Evolutionary conservation across 257 asterid genomes (phyloP).

Genomic region (Primulina eburnea): DNA sequence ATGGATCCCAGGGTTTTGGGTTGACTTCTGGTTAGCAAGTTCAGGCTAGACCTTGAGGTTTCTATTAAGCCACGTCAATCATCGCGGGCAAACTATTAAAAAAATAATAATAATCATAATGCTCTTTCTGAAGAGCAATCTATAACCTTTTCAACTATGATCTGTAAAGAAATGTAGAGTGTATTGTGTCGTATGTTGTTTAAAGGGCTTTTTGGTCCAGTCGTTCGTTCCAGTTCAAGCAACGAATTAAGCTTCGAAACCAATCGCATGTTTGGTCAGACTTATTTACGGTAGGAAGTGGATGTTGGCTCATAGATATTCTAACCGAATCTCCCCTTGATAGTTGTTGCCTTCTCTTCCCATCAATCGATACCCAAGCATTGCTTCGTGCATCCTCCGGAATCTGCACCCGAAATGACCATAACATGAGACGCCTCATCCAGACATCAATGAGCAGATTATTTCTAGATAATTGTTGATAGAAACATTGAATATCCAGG

Average conservation of each 20-base stretch:
- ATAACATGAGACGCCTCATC: not conserved
- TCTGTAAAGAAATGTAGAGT: constrained; percentile 24
- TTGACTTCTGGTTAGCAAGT: not conserved
- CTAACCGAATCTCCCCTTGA: constrained; percentile 87
- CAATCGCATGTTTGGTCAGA: constrained; percentile 94
- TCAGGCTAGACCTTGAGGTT: not conserved
- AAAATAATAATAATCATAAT: constrained; percentile 3
- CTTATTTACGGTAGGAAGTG: constrained; percentile 94
- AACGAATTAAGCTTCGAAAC: constrained; percentile 93
- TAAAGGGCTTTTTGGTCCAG: constrained; percentile 91
- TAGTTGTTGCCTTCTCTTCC: constrained; percentile 95
- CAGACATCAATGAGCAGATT: not conserved
- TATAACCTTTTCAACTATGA: constrained; percentile 26
- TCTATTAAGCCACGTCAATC: not conserved
- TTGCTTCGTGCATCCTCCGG: constrained; percentile 93
- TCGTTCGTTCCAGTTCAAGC: constrained; percentile 98
- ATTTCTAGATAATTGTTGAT: too few species aligned
- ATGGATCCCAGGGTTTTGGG: not conserved
- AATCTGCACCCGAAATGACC: constrained; percentile 61
- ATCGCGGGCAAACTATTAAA: not conserved
- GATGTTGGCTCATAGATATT: constrained; percentile 83
- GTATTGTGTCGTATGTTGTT: constrained; percentile 9
- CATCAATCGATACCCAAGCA: constrained; percentile 97
- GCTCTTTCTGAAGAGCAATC: constrained; percentile 16
- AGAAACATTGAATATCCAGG: not conserved